Evolutionary conservation across 139 green algal species (phyloP), one percentile per base, ranked within the genome.

Genomic region (Closterium sp.): DNA sequence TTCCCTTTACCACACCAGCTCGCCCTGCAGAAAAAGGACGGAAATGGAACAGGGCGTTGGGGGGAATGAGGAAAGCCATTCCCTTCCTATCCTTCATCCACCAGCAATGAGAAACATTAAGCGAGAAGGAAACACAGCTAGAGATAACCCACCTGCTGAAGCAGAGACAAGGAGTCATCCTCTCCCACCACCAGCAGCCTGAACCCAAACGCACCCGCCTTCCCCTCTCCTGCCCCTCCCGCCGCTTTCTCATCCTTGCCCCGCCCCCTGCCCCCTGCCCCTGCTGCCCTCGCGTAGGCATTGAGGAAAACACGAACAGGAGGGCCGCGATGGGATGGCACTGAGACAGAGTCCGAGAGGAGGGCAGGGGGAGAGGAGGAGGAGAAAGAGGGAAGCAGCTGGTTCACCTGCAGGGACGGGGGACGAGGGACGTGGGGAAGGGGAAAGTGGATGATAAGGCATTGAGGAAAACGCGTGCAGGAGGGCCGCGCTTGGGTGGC

Each of bases 1-100:
- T 70, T 97, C 95, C 0, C 97, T 90, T 34, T 30, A 27, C 97
- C 97, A 98, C 28, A 94, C 93, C 9, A 95, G 86, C n/a, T 93
- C 89, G 0, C 89, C 88, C 45, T 96, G 94, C 2, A 73, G 17
- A 70, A 4, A 19, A 1, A 4, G 50, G 50, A 11, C 50, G 50
- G 17, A 38, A 88, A 31, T 27, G 85, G 85, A 45, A 45, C 38
- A 45, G 38, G 38, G 9, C 10, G 38, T 45, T 88, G 9, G 22
- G 22, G 17, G 9, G 85, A 32, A 2, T 21, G 50, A 3, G 50
- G 50, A 73, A 73, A 73, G 50, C 1, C 50, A 24, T 10, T 22
- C 50, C 17, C 50, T 22, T 22, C 50, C 50, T 45, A 45, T 45
- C 38, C 38, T 9, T 45, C 38, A 45, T 24, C 50, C 50, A 73